Evolutionary conservation across 345 rosid species (phyloP), one percentile per base, ranked within the genome.

Genomic region (Brassica cretica): DNA sequence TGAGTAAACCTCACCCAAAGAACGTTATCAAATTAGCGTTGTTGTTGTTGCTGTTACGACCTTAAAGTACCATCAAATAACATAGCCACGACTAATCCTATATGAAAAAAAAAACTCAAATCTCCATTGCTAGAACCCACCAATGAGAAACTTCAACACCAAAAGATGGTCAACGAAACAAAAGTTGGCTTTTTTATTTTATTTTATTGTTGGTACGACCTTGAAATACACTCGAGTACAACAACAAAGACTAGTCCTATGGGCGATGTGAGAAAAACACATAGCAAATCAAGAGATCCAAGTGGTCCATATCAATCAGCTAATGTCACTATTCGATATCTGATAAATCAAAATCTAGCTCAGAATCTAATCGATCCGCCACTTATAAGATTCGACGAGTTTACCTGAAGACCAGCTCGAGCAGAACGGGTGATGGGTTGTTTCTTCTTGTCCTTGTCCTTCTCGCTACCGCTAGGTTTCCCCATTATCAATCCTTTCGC

Each of bases 381-480:
- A 32, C 69, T 27, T 18, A 32, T 25, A 55, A 66, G 16, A n/a
- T 27, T 49, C 14, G 32, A 74, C 27, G 5, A 15, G n/a, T 19
- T 8, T 15, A 90, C 95, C 91, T 90, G 92, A 6, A 90, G 88
- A 73, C 95, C 95, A 66, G 95, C 93, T 19, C 95, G 95, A 72
- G 95, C 86, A 37, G 95, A 90, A 78, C 95, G 91, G 29, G 95
- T 88, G 66, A 78, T 66, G 7, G 95, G 90, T 39, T 80, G 90
- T 33, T 80, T 87, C 89, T 90, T 90, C 90, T 90, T 88, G 76
- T 88, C 92, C 84, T 87, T 90, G 75, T 88, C 92, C 81, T 88
- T 89, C 37, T 82, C 90, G 78, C 78, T 85, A 25, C 83, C 82
- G 15, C 86, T 84, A 18, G 92, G 82, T 84, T 89, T 89, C 60